A percentile compares a stretch with the other conserved stretches of the same genome.
These are phyloP conservation scores for Rhodosporidiobolus odoratus DNA, from an alignment of 768 basidiomycete genomes.

Conservation along the genomic window DNA sequence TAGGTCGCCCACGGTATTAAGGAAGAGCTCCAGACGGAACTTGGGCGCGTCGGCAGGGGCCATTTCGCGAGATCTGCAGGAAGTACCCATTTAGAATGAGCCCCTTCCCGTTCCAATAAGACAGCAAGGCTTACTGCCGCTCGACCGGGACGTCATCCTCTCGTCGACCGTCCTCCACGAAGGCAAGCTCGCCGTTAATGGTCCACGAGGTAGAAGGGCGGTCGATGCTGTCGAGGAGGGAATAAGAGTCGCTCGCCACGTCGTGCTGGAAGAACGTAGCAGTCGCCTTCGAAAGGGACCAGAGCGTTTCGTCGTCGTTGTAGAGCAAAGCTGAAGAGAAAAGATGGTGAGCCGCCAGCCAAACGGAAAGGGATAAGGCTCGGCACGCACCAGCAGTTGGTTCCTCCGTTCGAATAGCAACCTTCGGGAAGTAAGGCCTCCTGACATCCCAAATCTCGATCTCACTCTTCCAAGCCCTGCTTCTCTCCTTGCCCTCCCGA, in stretches of 20 bases:
- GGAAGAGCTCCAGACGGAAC: conserved; percentile 11
- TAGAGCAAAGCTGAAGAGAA: conserved; percentile 22
- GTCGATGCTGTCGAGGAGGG: conserved; percentile 32
- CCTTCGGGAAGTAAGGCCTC: conserved; percentile 36
- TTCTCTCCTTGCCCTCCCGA: not conserved
- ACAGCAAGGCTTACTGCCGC: conserved; percentile 7
- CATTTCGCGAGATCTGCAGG: not conserved
- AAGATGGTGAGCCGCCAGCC: not conserved
- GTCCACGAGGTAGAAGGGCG: conserved; percentile 15
- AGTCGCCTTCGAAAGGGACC: conserved; percentile 21
- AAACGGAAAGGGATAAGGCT: not conserved
- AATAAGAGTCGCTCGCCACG: conserved; percentile 29
- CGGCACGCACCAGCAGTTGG: conserved; percentile 14
- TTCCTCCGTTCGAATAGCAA: conserved; percentile 34
- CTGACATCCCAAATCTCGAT: conserved; percentile 35
- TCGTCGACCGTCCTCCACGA: conserved; percentile 21
- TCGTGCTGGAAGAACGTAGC: conserved; percentile 32
- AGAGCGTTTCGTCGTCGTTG: conserved; percentile 38
- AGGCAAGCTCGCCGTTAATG: conserved; percentile 25
- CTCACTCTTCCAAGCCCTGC: conserved; percentile 35
- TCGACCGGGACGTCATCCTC: conserved; percentile 23
- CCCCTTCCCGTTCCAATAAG: not conserved
- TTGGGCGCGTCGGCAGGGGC: conserved; percentile 17
- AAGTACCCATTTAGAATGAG: not conserved
- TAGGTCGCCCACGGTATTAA: conserved; percentile 12